A percentile compares a stretch with the other conserved stretches of the same genome.
These are phyloP conservation scores for Diaporthe helianthi DNA, from an alignment of 2,329 filamentous ascomycete genomes.

Conservation along the genomic window DNA sequence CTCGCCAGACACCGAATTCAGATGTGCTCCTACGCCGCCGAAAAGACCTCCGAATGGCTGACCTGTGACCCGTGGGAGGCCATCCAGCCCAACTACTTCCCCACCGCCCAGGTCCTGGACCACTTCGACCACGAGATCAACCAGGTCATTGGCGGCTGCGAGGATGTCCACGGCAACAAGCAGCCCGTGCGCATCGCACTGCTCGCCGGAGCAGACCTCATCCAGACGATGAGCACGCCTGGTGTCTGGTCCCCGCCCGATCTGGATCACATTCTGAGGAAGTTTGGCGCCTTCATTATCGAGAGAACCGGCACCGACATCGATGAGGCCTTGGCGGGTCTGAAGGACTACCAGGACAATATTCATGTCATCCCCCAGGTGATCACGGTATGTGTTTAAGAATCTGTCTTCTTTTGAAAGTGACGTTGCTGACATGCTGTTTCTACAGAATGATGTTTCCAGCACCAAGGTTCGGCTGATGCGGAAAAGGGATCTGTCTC, in stretches of 20 bases:
- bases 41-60: conserved; percentile 77
- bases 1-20: conserved; percentile 75
- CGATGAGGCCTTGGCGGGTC: conserved; percentile 81
- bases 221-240: conserved; percentile 75
- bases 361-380: conserved; percentile 88
- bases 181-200: conserved; percentile 78
- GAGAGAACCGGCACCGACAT: conserved; percentile 89
- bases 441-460: conserved; percentile 70
- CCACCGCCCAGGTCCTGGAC: conserved; percentile 83
- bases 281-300: conserved; percentile 85
- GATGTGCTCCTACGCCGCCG: conserved; percentile 86
- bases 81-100: conserved; percentile 82
- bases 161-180: conserved; percentile 69
- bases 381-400: conserved; percentile 78
- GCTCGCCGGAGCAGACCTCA: conserved; percentile 77
- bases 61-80: conserved; percentile 93
- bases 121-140: conserved; percentile 94
- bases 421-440: neutral
- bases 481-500: conserved; percentile 79
- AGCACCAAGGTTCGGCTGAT: conserved; percentile 38
- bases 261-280: conserved; percentile 84
- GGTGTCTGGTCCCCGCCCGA: conserved; percentile 86
- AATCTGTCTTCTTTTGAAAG: conserved; percentile 48
- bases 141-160: conserved; percentile 74
- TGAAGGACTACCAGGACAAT: conserved; percentile 84